Evolutionary conservation across 495 filamentous ascomycete genomes (phyloP), one percentile per base, ranked within the genome.

Genomic region (Podospora australis): DNA sequence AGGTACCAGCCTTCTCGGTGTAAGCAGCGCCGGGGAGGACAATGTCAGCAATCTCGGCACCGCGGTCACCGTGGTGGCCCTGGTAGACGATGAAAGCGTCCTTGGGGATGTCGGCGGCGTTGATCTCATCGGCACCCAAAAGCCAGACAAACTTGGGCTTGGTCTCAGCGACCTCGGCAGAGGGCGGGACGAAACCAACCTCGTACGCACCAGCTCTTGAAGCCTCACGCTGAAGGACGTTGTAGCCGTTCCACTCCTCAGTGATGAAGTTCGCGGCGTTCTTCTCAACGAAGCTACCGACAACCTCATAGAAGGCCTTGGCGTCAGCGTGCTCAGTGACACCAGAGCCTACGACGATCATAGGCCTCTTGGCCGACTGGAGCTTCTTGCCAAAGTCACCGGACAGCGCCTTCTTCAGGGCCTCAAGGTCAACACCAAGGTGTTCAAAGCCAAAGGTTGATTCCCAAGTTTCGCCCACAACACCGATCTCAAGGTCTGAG

Each of bases 51-150:
- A 94, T 75, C 67, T 94, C 84, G 28, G 92, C 94, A 45, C 91
- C 94, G 28, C 79, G 75, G 71, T 98, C 92, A 64, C 92, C 92
- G 62, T 98, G 92, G 67, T 98, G 92, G 52, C 92, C 92, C 68
- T 98, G 92, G 70, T 98, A 98, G 63, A 98, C 75, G 50, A 98
- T 84, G 69, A 96, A 97, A 7, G 91, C 91, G 58, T 88, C 86
- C 69, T 89, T 92, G 40, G 92, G 92, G 46, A 97, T 82, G 50
- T 95, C 88, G 24, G 75, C 73, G 45, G 82, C 75, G 40, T 70
- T 70, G 55, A 97, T 77, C 70, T 98, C 94, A 65, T 97, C 92
- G 20, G 92, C 92, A 30, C 92, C 94, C 30, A 98, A 81, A 36
- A 98, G 87, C 89, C 90, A 98, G 65, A 98, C 69, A 60, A 98